Conservation (phyloP, 2,329 filamentous ascomycete species). For the Botryotinia globosa region DNA sequence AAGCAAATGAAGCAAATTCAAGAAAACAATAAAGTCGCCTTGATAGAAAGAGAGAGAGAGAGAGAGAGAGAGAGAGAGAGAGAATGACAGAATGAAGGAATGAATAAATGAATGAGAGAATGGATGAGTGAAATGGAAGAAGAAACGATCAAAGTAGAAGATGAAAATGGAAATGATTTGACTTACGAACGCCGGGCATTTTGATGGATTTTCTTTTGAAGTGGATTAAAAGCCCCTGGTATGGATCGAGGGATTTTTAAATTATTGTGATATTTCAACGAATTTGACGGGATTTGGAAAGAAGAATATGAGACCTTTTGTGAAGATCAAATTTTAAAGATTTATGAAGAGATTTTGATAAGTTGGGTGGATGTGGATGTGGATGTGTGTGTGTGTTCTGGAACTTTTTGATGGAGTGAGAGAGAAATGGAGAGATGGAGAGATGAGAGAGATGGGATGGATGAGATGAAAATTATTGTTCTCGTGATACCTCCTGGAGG, state of each 20-base stretch:
- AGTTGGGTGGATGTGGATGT: background rate
- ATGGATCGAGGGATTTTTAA: constrained; percentile 2
- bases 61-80: background rate
- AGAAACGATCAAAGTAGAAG: background rate
- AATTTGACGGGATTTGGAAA: background rate
- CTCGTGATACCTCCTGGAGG: background rate
- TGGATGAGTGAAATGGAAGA: background rate
- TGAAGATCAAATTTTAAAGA: constrained; percentile 10
- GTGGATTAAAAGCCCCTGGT: constrained; percentile 2
- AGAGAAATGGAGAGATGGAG: background rate
- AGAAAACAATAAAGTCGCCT: constrained; percentile 8
- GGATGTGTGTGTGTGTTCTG: background rate
- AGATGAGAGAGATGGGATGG: background rate
- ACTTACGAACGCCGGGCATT: constrained; percentile 38
- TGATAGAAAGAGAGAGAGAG: background rate
- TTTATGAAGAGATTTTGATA: constrained; percentile 11
- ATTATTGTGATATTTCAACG: constrained; percentile 2
- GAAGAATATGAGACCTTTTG: constrained; percentile 5
- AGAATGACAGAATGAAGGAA: background rate
- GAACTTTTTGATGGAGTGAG: background rate
- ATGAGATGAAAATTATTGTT: background rate
- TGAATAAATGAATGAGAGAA: background rate
- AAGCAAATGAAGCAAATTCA: background rate
- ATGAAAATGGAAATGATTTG: constrained; percentile 12
- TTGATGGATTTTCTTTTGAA: constrained; percentile 23